Evolutionary conservation across 23 red algal species (phyloP).

Genomic region (Chondrus crispus): DNA sequence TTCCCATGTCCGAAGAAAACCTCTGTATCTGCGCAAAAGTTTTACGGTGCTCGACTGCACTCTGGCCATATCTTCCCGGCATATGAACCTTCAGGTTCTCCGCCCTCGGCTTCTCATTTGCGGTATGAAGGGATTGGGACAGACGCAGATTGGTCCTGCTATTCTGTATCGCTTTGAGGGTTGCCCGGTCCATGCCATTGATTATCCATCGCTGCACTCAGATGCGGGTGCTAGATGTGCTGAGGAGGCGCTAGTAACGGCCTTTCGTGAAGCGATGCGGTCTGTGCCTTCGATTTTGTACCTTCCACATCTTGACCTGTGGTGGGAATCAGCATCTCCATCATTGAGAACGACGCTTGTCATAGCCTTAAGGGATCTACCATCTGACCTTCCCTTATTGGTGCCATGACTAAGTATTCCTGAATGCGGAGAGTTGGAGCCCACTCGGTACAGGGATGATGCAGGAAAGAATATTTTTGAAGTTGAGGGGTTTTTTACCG

Average conservation of each 20-base stretch:
- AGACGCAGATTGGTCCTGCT: slow-evolving; percentile 65
- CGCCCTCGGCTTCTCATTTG: slow-evolving; percentile 72
- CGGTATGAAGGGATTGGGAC: slow-evolving; percentile 73
- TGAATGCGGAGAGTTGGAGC: too few relatives aligned
- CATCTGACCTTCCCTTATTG: slow-evolving; percentile 62
- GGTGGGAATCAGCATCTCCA: slow-evolving; percentile 59
- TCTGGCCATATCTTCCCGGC: too few relatives aligned
- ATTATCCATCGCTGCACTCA: slow-evolving; percentile 64
- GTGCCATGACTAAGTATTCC: too few relatives aligned
- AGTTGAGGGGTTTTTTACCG: too few relatives aligned
- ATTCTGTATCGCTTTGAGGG: slow-evolving; percentile 69
- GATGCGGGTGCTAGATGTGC: slow-evolving; percentile 54
- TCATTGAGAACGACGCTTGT: slow-evolving; percentile 42
- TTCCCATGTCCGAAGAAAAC: slow-evolving; percentile 40
- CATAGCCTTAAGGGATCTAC: slow-evolving; percentile 66
- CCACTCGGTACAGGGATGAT: too few relatives aligned
- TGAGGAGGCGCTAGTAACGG: slow-evolving; percentile 74
- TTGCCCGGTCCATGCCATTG: slow-evolving; percentile 73
- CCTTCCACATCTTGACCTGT: slow-evolving; percentile 74
- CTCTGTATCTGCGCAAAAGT: background rate
- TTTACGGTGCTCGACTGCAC: too few relatives aligned
- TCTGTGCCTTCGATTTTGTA: slow-evolving; percentile 75
- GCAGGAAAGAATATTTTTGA: too few relatives aligned
- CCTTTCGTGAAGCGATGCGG: slow-evolving; percentile 75
- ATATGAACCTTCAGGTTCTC: too few relatives aligned